phyloP scores from a whole-genome alignment of 345 rosid genomes.

The Populus pruinosa region DNA sequence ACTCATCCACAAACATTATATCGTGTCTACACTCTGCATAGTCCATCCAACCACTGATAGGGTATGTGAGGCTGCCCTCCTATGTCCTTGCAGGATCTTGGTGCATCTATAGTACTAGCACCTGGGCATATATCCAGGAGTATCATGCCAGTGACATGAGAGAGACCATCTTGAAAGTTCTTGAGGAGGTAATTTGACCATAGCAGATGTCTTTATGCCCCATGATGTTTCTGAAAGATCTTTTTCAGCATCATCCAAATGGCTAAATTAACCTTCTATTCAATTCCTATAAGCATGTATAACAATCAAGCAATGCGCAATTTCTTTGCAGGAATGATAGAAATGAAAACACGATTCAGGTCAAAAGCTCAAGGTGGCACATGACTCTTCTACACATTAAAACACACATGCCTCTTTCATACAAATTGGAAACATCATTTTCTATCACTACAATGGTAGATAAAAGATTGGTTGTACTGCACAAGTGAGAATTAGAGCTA shows the following conservation, averaged over 20 bases:
- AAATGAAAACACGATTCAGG: not conserved
- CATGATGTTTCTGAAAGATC: not conserved
- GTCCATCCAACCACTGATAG: not conserved
- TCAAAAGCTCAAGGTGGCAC: not conserved
- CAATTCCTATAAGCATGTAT: not conserved
- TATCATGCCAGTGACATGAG: not conserved
- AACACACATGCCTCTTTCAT: not conserved
- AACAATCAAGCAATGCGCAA: not conserved
- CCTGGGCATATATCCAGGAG: not conserved
- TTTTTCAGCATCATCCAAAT: constrained; percentile 1
- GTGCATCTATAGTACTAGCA: not conserved
- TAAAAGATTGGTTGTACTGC: not conserved
- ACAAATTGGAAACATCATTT: not conserved
- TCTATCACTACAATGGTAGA: not conserved
- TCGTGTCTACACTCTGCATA: not conserved
- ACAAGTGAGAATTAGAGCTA: not conserved
- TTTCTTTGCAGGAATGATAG: not conserved
- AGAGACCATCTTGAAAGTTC: not conserved
- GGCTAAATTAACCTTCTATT: not conserved
- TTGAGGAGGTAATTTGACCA: not conserved
- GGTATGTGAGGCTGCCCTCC: not conserved
- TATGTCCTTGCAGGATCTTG: not conserved
- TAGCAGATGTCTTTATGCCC: not conserved
- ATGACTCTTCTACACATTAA: not conserved
- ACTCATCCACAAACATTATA: not conserved